Conservation (phyloP, 768 basidiomycete genomes). For the Naganishia onofrii region DNA sequence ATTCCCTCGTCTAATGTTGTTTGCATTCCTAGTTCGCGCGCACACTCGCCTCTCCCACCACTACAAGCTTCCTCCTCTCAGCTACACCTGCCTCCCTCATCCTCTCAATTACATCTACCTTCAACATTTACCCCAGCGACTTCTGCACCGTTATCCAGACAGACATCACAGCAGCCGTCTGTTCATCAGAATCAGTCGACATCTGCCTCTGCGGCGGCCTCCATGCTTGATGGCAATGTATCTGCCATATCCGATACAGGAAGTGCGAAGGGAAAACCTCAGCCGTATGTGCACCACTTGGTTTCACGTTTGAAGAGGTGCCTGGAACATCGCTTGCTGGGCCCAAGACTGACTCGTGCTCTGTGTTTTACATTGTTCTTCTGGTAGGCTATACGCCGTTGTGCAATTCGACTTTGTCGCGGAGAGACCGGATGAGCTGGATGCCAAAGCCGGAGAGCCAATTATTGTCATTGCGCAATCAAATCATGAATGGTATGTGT, state of each 20-base stretch:
- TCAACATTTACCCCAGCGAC: not conserved
- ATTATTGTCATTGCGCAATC: conserved; percentile 98
- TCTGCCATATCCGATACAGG: conserved; percentile 30
- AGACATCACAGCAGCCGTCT: conserved; percentile 12
- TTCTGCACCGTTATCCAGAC: conserved; percentile 28
- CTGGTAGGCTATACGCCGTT: conserved; percentile 76
- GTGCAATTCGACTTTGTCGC: conserved; percentile 93
- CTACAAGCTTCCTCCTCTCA: conserved; percentile 17
- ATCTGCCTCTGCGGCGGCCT: conserved; percentile 6
- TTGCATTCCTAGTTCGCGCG: conserved; percentile 6
- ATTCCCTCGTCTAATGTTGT: not conserved
- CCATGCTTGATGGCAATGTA: conserved; percentile 11
- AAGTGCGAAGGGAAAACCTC: conserved; percentile 54
- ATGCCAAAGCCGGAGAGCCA: conserved; percentile 86
- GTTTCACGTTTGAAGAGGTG: too few species aligned
- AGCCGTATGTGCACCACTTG: conserved; percentile 20
- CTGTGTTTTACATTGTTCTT: not conserved
- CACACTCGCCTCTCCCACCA: not conserved
- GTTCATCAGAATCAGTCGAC: not conserved
- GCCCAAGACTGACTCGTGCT: not conserved
- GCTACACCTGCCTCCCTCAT: not conserved
- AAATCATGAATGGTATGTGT: conserved; percentile 84
- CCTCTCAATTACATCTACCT: not conserved
- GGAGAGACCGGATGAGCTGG: conserved; percentile 94
- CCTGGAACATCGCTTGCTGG: not conserved